Conservation (phyloP, 371 early-diverging fungal genomes). For the Chytridium lagenaria region DNA sequence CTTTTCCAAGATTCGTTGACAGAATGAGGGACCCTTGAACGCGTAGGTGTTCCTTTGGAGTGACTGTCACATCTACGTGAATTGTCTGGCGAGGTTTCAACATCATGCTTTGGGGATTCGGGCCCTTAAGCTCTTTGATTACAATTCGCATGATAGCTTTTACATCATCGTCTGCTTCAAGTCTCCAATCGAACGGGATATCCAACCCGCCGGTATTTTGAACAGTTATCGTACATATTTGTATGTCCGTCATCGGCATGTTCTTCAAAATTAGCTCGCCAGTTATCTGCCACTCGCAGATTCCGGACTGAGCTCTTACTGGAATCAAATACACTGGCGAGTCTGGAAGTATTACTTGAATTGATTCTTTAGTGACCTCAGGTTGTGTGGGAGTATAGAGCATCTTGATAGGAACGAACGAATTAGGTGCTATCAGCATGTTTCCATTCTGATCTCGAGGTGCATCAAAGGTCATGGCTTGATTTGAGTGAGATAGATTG, state of each 20-base stretch:
- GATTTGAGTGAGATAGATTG: constrained; percentile 45
- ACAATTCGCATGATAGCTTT: constrained; percentile 20
- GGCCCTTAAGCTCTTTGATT: constrained; percentile 21
- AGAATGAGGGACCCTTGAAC: constrained; percentile 42
- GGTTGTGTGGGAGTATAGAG: constrained; percentile 39
- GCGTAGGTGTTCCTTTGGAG: constrained; percentile 30
- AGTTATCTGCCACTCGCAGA: constrained; percentile 46
- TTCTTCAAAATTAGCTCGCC: constrained; percentile 49
- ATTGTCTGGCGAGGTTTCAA: constrained; percentile 30
- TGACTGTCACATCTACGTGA: constrained; percentile 35
- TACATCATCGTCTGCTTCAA: constrained; percentile 38
- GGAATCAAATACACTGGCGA: constrained; percentile 35
- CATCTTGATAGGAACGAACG: constrained; percentile 34
- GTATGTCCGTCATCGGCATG: constrained; percentile 50
- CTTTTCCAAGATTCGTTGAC: constrained; percentile 43
- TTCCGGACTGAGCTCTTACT: constrained; percentile 40
- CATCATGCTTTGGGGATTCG: constrained; percentile 22
- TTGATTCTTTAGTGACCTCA: constrained; percentile 46
- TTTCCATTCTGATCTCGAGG: constrained; percentile 39
- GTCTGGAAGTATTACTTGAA: constrained; percentile 39
- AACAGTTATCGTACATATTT: constrained; percentile 41
- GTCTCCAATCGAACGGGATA: constrained; percentile 44
- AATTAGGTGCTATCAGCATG: constrained; percentile 39
- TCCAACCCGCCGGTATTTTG: constrained; percentile 51
- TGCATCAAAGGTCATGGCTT: constrained; percentile 40